Conservation (phyloP, 2,329 filamentous ascomycete species). For the Immersiporthe knoxdaviesiana region DNA sequence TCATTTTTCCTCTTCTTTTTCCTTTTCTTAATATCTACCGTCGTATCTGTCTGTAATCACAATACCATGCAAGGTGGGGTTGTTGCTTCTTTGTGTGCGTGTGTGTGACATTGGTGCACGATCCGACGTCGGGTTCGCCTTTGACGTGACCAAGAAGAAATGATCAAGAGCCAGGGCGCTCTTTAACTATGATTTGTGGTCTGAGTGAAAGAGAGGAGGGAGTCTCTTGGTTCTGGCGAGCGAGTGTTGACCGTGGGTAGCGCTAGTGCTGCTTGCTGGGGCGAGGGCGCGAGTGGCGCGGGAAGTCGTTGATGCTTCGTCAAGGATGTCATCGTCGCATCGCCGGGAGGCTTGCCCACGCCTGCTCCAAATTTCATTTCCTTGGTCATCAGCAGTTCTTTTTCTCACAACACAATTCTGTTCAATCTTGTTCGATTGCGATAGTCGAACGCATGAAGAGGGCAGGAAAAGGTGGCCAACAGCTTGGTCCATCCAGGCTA, state of each 20-base stretch:
- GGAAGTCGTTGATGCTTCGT: background rate
- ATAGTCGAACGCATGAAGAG: too few species aligned
- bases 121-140: background rate
- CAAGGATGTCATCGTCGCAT: background rate
- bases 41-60: background rate
- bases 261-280: background rate
- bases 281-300: too few species aligned
- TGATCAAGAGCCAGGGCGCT: background rate
- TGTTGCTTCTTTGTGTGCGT: background rate
- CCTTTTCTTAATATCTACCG: background rate
- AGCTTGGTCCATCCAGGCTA: background rate
- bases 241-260: background rate
- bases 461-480: background rate
- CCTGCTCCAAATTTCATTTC: background rate
- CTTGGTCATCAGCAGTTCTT: too few species aligned
- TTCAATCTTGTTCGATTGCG: too few species aligned
- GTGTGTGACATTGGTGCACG: background rate
- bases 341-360: background rate
- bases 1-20: conserved; percentile 1
- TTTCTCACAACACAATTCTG: too few species aligned
- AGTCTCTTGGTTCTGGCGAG: background rate
- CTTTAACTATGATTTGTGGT: background rate
- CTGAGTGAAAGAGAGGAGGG: background rate
- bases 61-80: background rate
- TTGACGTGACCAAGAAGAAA: background rate